Evolutionary conservation across 2,329 filamentous ascomycete species (phyloP).

Genomic region (Sphaerulina populicola): DNA sequence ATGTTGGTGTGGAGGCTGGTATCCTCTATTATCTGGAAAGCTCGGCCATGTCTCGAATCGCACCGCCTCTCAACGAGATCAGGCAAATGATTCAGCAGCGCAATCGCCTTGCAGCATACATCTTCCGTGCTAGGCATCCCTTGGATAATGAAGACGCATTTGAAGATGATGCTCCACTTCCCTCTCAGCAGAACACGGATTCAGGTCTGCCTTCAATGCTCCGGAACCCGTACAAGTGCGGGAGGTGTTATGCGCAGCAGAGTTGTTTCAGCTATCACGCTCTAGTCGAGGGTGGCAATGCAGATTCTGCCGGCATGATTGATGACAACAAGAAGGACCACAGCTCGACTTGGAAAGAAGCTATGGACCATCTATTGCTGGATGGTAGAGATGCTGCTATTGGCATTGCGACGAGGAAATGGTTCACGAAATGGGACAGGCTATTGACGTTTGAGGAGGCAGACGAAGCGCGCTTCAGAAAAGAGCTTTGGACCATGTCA

Average conservation of each 20-base stretch:
- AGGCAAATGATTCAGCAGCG: slow-evolving; percentile 95
- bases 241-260: slow-evolving; percentile 80
- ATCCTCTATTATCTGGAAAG: slow-evolving; percentile 93
- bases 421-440: slow-evolving; percentile 92
- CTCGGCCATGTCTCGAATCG: slow-evolving; percentile 75
- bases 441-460: slow-evolving; percentile 90
- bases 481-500: slow-evolving; percentile 93
- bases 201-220: slow-evolving; percentile 80
- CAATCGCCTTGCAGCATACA: slow-evolving; percentile 77
- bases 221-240: slow-evolving; percentile 71
- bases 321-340: slow-evolving; percentile 46
- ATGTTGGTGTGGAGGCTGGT: slow-evolving; percentile 82
- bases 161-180: background rate
- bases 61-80: slow-evolving; percentile 76
- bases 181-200: slow-evolving; percentile 23
- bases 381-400: slow-evolving; percentile 48
- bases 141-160: background rate
- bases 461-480: slow-evolving; percentile 73
- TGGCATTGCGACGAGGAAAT: slow-evolving; percentile 55
- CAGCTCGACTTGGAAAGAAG: slow-evolving; percentile 56
- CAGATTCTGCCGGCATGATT: slow-evolving; percentile 70
- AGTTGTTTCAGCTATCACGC: slow-evolving; percentile 92
- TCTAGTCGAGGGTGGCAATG: slow-evolving; percentile 73
- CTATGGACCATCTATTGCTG: slow-evolving; percentile 45
- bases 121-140: slow-evolving; percentile 45